These are phyloP conservation scores for Cercospora janseana DNA, from an alignment of 2,329 filamentous ascomycete species.

Conservation along the genomic window DNA sequence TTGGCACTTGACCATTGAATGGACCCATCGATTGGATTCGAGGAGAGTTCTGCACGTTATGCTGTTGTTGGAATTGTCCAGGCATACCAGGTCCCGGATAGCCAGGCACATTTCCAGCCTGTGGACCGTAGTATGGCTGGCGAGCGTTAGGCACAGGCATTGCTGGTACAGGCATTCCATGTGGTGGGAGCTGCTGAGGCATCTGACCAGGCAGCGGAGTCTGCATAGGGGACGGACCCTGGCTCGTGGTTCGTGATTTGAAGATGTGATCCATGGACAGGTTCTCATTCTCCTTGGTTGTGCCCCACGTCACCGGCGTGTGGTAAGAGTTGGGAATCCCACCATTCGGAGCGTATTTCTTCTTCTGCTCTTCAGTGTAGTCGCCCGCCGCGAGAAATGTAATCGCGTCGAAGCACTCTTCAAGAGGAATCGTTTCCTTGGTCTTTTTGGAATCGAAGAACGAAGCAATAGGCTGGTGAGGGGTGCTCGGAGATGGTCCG, in stretches of 20 bases:
- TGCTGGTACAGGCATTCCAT: conserved; percentile 66
- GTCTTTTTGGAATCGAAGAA: conserved; percentile 33
- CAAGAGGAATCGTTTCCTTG: conserved; percentile 64
- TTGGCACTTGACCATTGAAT: conserved; percentile 53
- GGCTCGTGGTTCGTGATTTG: conserved; percentile 56
- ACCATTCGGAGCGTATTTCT: conserved; percentile 70
- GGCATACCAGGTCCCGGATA: conserved; percentile 11
- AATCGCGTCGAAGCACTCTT: conserved; percentile 54
- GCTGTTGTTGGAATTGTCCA: conserved; percentile 42
- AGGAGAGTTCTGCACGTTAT: conserved; percentile 78
- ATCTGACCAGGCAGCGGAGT: conserved; percentile 61
- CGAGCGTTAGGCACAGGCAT: conserved; percentile 70
- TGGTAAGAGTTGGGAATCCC: conserved; percentile 83
- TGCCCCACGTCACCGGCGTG: conserved; percentile 81
- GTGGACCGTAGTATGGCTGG: conserved; percentile 74
- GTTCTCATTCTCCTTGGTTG: conserved; percentile 66
- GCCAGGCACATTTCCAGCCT: conserved; percentile 64
- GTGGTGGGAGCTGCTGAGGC: conserved; percentile 76
- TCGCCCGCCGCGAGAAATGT: conserved; percentile 65
- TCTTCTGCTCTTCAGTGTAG: conserved; percentile 51
- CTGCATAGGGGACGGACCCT: conserved; percentile 63
- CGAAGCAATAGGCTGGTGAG: conserved; percentile 21
- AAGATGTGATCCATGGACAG: conserved; percentile 79
- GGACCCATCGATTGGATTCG: conserved; percentile 61
- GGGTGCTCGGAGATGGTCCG: conserved; percentile 26